Percentiles rank a stretch among this genome's conserved stretches.
Evolutionary conservation across 768 basidiomycete species (phyloP).

Genomic region (Wakefieldia striispora): DNA sequence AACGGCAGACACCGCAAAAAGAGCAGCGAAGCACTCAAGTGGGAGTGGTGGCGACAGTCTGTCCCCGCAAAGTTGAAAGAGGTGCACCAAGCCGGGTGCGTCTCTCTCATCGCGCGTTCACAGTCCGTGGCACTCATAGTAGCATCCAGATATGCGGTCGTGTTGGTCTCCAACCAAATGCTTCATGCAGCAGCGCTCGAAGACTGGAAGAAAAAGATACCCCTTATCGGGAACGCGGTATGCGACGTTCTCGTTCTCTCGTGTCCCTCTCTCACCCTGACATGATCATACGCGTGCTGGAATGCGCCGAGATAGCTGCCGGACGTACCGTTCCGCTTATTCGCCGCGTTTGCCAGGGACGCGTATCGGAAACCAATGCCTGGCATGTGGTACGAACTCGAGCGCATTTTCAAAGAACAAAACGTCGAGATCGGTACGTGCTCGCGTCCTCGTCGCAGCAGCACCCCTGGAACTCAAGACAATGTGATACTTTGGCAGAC

Average conservation of each 20-base stretch:
- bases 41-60: constrained; percentile 66
- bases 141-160: constrained; percentile 57
- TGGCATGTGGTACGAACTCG: constrained; percentile 80
- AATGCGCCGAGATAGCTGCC: constrained; percentile 48
- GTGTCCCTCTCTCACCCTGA: background rate
- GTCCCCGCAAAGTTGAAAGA: constrained; percentile 65
- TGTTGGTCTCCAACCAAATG: constrained; percentile 82
- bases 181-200: constrained; percentile 47
- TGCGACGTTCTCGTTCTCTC: constrained; percentile 16
- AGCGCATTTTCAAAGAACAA: constrained; percentile 55
- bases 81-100: constrained; percentile 60
- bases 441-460: too few relatives aligned
- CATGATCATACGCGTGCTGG: background rate
- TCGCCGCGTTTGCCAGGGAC: constrained; percentile 76
- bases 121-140: background rate
- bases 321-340: constrained; percentile 69
- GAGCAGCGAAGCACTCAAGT: constrained; percentile 33
- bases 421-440: constrained; percentile 62
- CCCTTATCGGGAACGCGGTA: constrained; percentile 62
- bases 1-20: constrained; percentile 35
- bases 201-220: constrained; percentile 78
- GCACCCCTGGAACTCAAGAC: background rate
- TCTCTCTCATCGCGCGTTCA: background rate
- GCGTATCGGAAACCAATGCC: constrained; percentile 82
- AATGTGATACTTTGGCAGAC: constrained; percentile 44